Evolutionary conservation across 192 early-diverging fungal species (phyloP), one percentile per base, ranked within the genome.

Genomic region (Podochytrium sp.): DNA sequence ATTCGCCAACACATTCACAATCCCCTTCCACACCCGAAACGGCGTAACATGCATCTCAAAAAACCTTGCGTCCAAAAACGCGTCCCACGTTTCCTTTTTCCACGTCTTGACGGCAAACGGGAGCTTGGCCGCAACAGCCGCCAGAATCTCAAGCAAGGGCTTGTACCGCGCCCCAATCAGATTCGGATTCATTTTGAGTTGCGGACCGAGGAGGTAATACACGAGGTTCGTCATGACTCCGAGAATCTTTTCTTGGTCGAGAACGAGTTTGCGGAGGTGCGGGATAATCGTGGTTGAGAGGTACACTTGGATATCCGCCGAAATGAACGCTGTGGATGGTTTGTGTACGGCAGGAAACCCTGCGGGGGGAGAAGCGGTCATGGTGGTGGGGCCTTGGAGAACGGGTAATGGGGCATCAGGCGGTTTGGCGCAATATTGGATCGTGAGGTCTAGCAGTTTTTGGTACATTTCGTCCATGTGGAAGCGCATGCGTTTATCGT

Each of bases 191-290:
- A 78, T 85, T 67, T 90, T 91, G 5, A 96, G 70, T 14, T 80
- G 77, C 29, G 93, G 92, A 0, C 79, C 85, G 30, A 95, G 84
- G 30, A 92, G 85, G 80, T 95, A 94, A 71, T 96, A 93, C 75
- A 94, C 87, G n/a, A 95, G 35, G 70, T 93, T 94, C 16, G 83
- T 84, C 2, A 91, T 59, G 0, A 91, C 65, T 2, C 79, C 78
- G 35, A 89, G 80, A 50, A 91, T 85, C 1, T 87, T 81, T 72
- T 95, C 93, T 56, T 91, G 90, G 70, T 96, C 94, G 5, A 82
- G 84, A 35, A 95, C 68, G 52, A 92, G 76, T n/a, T 80, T 79
- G 27, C 90, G 76, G 33, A 96, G 55, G 59, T 86, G 86, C 5
- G 94, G 91, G 14, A 96, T 83, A 1, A 93, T 87, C 5, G 74